Evolutionary conservation across 495 filamentous ascomycete genomes (phyloP).

Genomic region (Sabuloglossum arenarium): DNA sequence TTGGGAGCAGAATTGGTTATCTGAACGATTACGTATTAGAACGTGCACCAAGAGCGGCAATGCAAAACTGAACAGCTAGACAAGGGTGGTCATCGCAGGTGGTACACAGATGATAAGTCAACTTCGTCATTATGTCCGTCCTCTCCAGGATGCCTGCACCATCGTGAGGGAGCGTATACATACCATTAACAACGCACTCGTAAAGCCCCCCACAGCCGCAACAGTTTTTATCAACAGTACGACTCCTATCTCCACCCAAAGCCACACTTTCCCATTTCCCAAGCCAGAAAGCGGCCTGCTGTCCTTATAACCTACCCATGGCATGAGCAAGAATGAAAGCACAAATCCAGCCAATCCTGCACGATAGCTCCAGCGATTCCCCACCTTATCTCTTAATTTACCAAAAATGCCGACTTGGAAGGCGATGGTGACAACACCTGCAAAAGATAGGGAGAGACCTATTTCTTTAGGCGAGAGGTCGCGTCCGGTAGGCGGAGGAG

Average conservation of each 20-base stretch:
- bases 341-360: conserved; percentile 64
- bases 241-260: conserved; percentile 55
- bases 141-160: not conserved
- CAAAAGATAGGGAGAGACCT: conserved; percentile 67
- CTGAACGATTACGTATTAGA: conserved; percentile 19
- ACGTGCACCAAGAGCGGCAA: too few relatives aligned
- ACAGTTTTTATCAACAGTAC: conserved; percentile 75
- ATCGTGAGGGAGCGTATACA: conserved; percentile 11
- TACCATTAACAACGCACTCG: conserved; percentile 72
- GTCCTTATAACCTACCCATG: conserved; percentile 65
- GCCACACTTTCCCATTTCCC: conserved; percentile 22
- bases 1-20: conserved; percentile 86
- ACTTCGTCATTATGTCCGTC: not conserved
- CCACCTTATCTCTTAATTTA: conserved; percentile 54
- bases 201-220: conserved; percentile 70
- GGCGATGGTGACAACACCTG: conserved; percentile 61
- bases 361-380: conserved; percentile 69
- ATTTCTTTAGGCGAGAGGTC: conserved; percentile 57
- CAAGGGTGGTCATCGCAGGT: too few relatives aligned
- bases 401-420: conserved; percentile 79
- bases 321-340: conserved; percentile 66
- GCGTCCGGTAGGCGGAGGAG: conserved; percentile 52
- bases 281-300: conserved; percentile 22
- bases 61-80: too few relatives aligned
- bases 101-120: too few relatives aligned